Evolutionary conservation across 192 early-diverging fungal genomes (phyloP).

Genomic region (Pilaira anomala): DNA sequence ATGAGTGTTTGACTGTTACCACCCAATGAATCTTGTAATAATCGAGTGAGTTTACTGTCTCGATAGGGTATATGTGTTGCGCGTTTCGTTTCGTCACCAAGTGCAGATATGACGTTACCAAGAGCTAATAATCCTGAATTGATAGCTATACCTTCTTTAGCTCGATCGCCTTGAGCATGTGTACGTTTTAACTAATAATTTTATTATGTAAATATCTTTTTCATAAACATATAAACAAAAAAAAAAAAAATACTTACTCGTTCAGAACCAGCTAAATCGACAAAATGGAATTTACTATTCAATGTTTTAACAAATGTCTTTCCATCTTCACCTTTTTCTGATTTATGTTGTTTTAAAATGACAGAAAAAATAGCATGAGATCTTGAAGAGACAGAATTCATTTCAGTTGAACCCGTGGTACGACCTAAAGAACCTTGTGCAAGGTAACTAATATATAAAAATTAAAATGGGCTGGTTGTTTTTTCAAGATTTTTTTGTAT

Average conservation of each 20-base stretch:
- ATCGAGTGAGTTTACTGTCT: constrained; percentile 93
- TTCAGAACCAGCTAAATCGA: constrained; percentile 97
- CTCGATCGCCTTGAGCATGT: constrained; percentile 86
- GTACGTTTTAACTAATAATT: constrained; percentile 78
- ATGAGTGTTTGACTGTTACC: constrained; percentile 92
- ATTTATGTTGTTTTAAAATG: constrained; percentile 72
- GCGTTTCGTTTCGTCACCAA: constrained; percentile 70
- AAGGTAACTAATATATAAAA: constrained; percentile 36
- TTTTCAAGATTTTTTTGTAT: background rate
- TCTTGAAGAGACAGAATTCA: constrained; percentile 90
- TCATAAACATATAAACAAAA: background rate
- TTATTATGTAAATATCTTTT: background rate
- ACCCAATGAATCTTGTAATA: constrained; percentile 95
- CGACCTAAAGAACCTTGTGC: constrained; percentile 53
- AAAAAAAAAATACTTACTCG: constrained; percentile 40
- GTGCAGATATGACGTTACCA: constrained; percentile 94
- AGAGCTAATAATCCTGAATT: constrained; percentile 92
- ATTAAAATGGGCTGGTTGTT: background rate
- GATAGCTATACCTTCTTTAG: constrained; percentile 95
- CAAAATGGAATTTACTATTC: constrained; percentile 90
- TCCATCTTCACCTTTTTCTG: constrained; percentile 35
- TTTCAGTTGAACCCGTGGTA: constrained; percentile 88
- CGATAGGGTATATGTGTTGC: constrained; percentile 88
- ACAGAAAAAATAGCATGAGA: constrained; percentile 98
- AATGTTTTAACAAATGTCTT: constrained; percentile 19